Evolutionary conservation across 2,329 filamentous ascomycete species (phyloP), one percentile per base, ranked within the genome.

Genomic region (Rhexocercosporidium sp.): DNA sequence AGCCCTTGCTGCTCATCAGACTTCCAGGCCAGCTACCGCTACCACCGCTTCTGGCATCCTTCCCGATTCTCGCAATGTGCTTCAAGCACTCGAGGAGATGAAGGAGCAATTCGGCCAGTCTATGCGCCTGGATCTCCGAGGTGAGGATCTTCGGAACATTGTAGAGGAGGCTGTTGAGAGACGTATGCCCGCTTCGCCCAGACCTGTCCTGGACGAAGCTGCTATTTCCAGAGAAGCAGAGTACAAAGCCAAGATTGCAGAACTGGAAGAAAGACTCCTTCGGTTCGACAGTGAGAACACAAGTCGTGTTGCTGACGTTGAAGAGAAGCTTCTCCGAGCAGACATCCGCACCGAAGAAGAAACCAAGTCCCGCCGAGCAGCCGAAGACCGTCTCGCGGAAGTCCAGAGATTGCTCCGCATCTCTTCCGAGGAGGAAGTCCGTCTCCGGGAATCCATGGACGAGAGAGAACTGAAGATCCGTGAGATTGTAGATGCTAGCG

Each of bases 311-410:
- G 86, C 85, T 44, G 90, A 92, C 53, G 83, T 94, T 1, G 91
- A 94, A 76, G 88, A 88, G 54, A 88, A 88, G 76, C 82, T 93
- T 54, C 85, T 85, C 67, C 79, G 85, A 11, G 86, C 90, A 41
- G 89, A 93, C 71, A 83, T 41, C 12, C 63, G 69, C 1, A 85
- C 85, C 1, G 90, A 93, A 69, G 80, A 87, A 62, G 90, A 94
- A 73, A 80, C 90, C 67, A 82, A 84, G 53, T 80, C 81, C 57
- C 87, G 91, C 66, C 86, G 90, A 63, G 84, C 87, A 39, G 89
- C 90, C 0, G 91, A 94, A 76, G 92, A 94, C 74, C 87, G 87
- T 68, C 81, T 93, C 16, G 86, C 89, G 5, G 91, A 94, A 75
- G 84, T 89, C n/a, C 90, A 94, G 78, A 85, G 88, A 64, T 84